These are phyloP conservation scores for Capsicum rhomboideum DNA, from an alignment of 257 asterid genomes.

Conservation along the genomic window DNA sequence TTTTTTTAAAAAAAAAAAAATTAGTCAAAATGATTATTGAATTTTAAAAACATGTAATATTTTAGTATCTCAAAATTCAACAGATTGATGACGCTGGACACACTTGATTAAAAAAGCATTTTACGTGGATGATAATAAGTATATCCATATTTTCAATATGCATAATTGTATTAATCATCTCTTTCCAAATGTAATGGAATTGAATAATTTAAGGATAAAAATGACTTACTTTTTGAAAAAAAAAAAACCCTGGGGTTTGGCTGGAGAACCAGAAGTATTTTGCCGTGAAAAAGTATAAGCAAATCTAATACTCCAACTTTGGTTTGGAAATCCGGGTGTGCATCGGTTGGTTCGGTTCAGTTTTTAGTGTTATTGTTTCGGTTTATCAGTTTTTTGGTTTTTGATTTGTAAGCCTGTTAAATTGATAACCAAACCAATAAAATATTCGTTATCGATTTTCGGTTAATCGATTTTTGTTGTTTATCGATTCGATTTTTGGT, in stretches of 20 bases:
- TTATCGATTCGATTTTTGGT: too few relatives aligned
- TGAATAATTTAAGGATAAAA: not conserved
- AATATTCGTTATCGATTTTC: too few relatives aligned
- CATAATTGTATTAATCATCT: not conserved
- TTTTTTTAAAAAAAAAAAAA: not conserved
- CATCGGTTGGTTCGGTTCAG: too few relatives aligned
- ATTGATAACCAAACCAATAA: too few relatives aligned
- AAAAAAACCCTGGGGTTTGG: not conserved
- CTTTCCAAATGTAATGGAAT: not conserved
- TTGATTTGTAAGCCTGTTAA: too few relatives aligned
- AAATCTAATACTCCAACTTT: not conserved
- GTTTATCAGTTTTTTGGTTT: too few relatives aligned
- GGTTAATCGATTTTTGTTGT: too few relatives aligned
- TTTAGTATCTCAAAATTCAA: not conserved
- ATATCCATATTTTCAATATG: not conserved
- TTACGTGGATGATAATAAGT: not conserved
- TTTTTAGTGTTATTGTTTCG: too few relatives aligned
- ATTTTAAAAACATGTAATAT: not conserved
- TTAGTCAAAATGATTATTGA: not conserved
- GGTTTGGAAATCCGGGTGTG: too few relatives aligned
- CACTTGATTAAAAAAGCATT: not conserved
- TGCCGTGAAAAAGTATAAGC: not conserved
- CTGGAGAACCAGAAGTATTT: not conserved
- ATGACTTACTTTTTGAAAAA: not conserved
- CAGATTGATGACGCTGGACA: not conserved